Evolutionary conservation across 2,329 filamentous ascomycete genomes (phyloP), one percentile per base, ranked within the genome.

Genomic region (Cercospora sesami): DNA sequence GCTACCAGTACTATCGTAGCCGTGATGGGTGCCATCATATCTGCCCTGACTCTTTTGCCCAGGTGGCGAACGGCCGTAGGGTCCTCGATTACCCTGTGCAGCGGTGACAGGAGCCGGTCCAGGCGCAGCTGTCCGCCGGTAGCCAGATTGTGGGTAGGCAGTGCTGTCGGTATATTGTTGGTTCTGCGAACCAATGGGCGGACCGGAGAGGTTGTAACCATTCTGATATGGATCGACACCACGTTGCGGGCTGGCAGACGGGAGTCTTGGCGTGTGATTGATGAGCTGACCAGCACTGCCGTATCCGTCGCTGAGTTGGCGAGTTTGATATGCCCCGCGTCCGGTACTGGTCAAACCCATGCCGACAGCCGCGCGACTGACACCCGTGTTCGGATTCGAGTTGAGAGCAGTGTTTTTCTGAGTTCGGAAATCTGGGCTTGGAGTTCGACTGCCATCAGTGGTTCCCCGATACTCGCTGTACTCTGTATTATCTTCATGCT

Each of bases 191-290:
- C 72, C 75, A 51, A 75, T 71, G 16, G 75, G 75, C 6, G 75
- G 75, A 7, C 68, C 68, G 10, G 66, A 64, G 42, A 73, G 67
- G 26, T 72, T 71, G 51, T 71, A 74, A 48, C 74, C 75, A 60
- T 72, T 66, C 14, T 71, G 65, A 62, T 73, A 73, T 10, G 68
- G 58, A 53, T 68, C 48, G 30, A 64, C 59, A 14, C 36, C 53
- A 57, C 58, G 60, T 14, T 28, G 65, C 51, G 31, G 16, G 5
- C 31, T 57, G 2, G 18, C 33, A 57, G 61, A 63, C 14, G 62
- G 48, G n/a, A 58, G 26, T 42, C 65, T 45, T 12, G 64, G 64
- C 28, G 33, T 62, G 55, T 55, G 60, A 48, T 60, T 65, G 16
- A 60, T 30, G n/a, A 65, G 16, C 23, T 60, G 36, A n/a, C 63